Base-by-base conservation (phyloP, 768 basidiomycete species). In the Agaricus sinodeliciosus region DNA sequence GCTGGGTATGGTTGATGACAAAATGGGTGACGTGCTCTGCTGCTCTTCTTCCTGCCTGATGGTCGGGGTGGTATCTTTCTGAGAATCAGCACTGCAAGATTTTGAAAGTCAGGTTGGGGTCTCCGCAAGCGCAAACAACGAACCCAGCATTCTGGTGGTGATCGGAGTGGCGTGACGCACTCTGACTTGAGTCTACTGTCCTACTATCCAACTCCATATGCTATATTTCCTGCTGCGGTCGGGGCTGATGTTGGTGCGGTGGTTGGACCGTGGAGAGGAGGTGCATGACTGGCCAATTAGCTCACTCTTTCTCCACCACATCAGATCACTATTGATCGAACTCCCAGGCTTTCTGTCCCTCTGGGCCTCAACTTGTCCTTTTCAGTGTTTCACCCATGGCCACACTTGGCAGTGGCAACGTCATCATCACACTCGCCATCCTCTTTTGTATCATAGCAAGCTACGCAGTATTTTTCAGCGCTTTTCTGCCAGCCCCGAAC, bases 381-480 rank as follows among this genome's bases (percentile, higher is more conserved):
- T 41, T n/a, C n/a, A n/a, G n/a, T n/a, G n/a, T n/a, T n/a, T 58
- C 37, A 64, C 60, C 12, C 39, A 54, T 54, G 52, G 16, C 45
- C 26, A 42, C 31, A 9, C 8, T 54, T 46, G 43, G 72, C 55
- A 58, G 59, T 25, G 84, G 83, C 13, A 74, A 79, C 62, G 57
- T 73, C 55, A 65, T 82, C 58, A 59, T 87, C 50, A 58, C 62
- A 31, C 58, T 72, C 26, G 75, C 84, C 37, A 54, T 68, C 27
- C 43, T 75, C 11, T 84, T 87, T 66, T 79, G 87, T 61, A 54
- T 72, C 15, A 16, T 83, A 43, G 80, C 78, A 39, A 75, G 73
- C 57, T 84, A 87, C 67, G 82, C 82, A 22, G 67, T 84, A 41
- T 70, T 90, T 35, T 72, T 87, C 62, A 82, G 82, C 61, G 75